phyloP scores from a whole-genome alignment of 257 asterid species.

The Ligustrum vulgare region DNA sequence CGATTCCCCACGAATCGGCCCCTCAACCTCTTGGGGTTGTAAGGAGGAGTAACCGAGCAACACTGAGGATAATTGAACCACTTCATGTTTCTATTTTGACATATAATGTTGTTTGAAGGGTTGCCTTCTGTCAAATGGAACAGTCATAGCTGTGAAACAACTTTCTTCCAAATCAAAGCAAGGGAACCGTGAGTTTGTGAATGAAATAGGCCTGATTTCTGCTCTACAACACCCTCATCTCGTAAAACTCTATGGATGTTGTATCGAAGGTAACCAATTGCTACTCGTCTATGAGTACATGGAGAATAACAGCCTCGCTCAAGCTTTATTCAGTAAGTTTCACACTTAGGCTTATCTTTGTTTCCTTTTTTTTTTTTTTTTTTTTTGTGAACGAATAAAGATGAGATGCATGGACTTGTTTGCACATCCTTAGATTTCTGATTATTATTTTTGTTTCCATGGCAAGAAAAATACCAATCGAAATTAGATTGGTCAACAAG shows the following conservation, averaged over 20 bases:
- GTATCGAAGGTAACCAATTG: conserved; percentile 54
- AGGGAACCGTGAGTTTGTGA: too few species aligned
- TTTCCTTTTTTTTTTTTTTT: too few species aligned
- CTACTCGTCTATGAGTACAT: conserved; percentile 54
- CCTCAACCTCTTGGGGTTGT: too few species aligned
- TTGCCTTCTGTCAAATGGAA: conserved; percentile 38
- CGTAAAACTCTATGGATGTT: conserved; percentile 52
- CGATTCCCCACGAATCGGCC: too few species aligned
- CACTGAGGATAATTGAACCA: too few species aligned
- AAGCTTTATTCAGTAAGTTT: conserved; percentile 49
- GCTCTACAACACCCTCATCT: conserved; percentile 44
- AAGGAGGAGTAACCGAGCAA: too few species aligned
- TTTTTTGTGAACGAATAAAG: neutral
- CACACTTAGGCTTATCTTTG: neutral
- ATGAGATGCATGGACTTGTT: neutral
- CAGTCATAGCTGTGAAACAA: conserved; percentile 57
- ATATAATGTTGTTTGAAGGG: conserved; percentile 36
- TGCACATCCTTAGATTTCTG: neutral
- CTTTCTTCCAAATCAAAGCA: conserved; percentile 19
- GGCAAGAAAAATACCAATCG: too few species aligned
- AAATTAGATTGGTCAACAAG: too few species aligned
- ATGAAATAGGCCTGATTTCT: too few species aligned
- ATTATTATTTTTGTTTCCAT: neutral
- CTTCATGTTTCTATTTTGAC: too few species aligned
- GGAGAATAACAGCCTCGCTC: conserved; percentile 63